Base-by-base conservation (phyloP, 108 stramenopile genomes). In the Cylindrotheca closterium region DNA sequence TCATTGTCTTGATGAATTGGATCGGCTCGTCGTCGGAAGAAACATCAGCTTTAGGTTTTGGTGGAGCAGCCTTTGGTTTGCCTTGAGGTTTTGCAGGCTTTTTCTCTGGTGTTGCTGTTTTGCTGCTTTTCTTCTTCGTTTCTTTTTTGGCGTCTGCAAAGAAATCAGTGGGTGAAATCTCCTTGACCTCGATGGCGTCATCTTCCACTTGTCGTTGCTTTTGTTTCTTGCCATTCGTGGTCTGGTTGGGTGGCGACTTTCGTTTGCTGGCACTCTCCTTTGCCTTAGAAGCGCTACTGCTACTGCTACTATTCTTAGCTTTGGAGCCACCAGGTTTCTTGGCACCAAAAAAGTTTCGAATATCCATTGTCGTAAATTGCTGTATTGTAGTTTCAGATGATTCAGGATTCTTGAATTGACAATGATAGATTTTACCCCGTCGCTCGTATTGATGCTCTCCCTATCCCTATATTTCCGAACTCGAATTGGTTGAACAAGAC, bases 301-400 rank as follows among this genome's bases (percentile, higher is more conserved):
- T 42, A 15, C 37, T 42, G 37, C 37, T 42, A 10, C 10, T 42
- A 7, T 42, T 42, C 15, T 42, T 42, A 7, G 7, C 15, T 15
- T 42, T 42, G 7, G 7, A 10, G 37, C 37, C 15, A 15, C 37
- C 37, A 42, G 37, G 10, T 42, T 7, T 5, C 51, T 21, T 52
- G 51, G n/a, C 51, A 8, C 24, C 24, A 25, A 52, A 52, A 25
- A 52, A 52, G 51, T 52, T 52, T 5, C 51, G 51, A 25, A 52
- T 52, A 18, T 52, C 51, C 51, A 52, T 52, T 5, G 51, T n/a
- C 15, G 37, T 42, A 15, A 42, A n/a, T n/a, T n/a, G n/a, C n/a
- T n/a, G n/a, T n/a, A n/a, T n/a, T n/a, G n/a, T n/a, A n/a, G n/a
- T n/a, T n/a, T n/a, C n/a, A n/a, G n/a, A n/a, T n/a, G n/a, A n/a